Evolutionary conservation across 768 basidiomycete species (phyloP), one percentile per base, ranked within the genome.

Genomic region (Inosperma sp.): DNA sequence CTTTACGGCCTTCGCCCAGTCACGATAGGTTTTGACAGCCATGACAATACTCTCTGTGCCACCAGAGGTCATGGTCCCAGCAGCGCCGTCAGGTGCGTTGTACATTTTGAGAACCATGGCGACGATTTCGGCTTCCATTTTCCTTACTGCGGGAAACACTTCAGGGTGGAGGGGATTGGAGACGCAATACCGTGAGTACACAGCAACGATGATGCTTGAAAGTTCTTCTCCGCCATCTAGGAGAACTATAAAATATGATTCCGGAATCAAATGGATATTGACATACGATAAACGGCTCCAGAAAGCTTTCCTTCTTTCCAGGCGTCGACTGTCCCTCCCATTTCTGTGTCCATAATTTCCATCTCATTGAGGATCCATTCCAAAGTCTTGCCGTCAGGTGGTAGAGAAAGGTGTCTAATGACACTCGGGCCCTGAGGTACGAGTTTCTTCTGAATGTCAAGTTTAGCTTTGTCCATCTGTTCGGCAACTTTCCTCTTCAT

Each of bases 41-140:
- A 97, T 93, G 42, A 99, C 73, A 58, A 98, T 97, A 17, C 88
- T 90, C 65, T 99, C 95, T 0, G 95, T 99, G 5, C 95, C 95
- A 12, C 95, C 95, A 0, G 87, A 87, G 1, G 95, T 99, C 68
- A 94, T 97, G 5, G 84, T 84, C 10, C 95, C 95, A 9, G 92
- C 93, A 8, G 92, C 90, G 13, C 92, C 92, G 42, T 79, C 71
- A 1, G 92, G 87, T 56, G 86, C 84, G 62, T 90, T 84, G 72
- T 87, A 97, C 75, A 94, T 74, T 51, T 79, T 78, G 40, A 95
- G 73, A 54, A 84, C 88, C 86, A 93, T 93, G 8, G 88, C 75
- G 36, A 94, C 91, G 22, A 94, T 80, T 62, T 97, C 94, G 13
- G 93, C 89, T 61, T 99, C 95, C 95, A 99, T 99, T 71, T 95